Evolutionary conservation across 352 stramenopile genomes (phyloP), one percentile per base, ranked within the genome.

Genomic region (Thalassiosira ordinaria): DNA sequence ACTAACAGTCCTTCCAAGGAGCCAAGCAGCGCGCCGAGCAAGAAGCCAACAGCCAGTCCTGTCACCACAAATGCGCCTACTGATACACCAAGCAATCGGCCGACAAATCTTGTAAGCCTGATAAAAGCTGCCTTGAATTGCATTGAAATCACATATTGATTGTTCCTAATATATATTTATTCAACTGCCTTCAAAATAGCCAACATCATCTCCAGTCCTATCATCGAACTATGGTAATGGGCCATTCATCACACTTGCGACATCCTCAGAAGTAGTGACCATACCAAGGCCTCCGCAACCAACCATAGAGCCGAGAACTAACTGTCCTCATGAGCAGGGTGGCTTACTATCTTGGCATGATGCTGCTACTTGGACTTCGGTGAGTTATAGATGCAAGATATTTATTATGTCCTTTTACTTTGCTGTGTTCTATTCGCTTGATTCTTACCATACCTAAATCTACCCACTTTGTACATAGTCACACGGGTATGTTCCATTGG

Each of bases 261-360:
- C 22, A 14, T 62, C 46, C 2, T 71, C 56, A 20, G 59, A 78
- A 41, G 26, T 46, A 26, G 49, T 78, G n/a, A 64, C 47, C 16
- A 56, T 78, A 33, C 68, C 68, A 2, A 24, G 49, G 22, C 68
- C 68, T 35, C 44, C 49, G 8, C 8, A 27, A 11, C 49, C 52
- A 27, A 8, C 22, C 52, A n/a, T 3, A 27, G 8, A 11, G 55
- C 27, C 55, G 13, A 24, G 55, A n/a, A 49, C 55, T 11, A 29
- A 29, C 11, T 64, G 55, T 47, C 71, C 71, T 31, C 71, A 80
- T 29, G 16, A 27, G 9, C 29, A 67, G 27, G 22, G n/a, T 47
- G 61, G 44, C 18, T 39, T 74, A 5, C 14, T 57, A 0, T 9
- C 11, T 37, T 80, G 71, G 71, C 27, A 68, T 35, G 44, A 63